Percentiles rank a stretch among this genome's conserved stretches.
phyloP scores from a whole-genome alignment of 169 alveolate genomes.

The Eimeria falciformis region DNA sequence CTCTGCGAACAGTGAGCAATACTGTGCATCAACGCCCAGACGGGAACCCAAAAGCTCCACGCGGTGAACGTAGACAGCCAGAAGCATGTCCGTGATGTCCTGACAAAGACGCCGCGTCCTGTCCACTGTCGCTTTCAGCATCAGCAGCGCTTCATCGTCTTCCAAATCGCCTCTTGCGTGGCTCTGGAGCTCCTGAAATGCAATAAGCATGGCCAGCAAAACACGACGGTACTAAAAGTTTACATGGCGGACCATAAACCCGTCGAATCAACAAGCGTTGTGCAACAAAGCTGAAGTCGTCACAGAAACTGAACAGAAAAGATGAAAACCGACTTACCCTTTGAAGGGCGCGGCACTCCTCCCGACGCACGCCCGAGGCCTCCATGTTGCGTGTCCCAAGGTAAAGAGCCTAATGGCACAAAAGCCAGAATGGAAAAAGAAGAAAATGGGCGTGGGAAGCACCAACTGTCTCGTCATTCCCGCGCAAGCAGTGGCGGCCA shows the following conservation, averaged over 20 bases:
- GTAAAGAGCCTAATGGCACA: conserved; percentile 7
- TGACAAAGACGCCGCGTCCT: conserved; percentile 44
- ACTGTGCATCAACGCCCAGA: not conserved
- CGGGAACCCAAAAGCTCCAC: conserved; percentile 23
- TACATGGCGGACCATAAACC: not conserved
- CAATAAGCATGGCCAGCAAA: not conserved
- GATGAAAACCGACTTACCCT: not conserved
- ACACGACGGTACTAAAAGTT: not conserved
- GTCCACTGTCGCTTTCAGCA: conserved; percentile 62
- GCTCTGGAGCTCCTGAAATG: conserved; percentile 24
- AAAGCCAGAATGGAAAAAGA: not conserved
- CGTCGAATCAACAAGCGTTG: not conserved
- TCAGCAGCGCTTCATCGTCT: conserved; percentile 1
- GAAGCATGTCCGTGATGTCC: conserved; percentile 35
- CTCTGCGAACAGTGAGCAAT: conserved; percentile 25
- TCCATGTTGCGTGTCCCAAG: conserved; percentile 37
- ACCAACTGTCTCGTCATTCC: not conserved
- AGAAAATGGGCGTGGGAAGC: not conserved
- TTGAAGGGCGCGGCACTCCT: conserved; percentile 66
- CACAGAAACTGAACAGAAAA: not conserved
- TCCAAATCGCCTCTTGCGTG: conserved; percentile 19
- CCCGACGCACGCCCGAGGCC: conserved; percentile 43
- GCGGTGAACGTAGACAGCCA: conserved; percentile 39
- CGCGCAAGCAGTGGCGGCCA: not conserved
- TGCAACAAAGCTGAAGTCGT: too few species aligned